Percentiles rank a stretch among this genome's conserved stretches.
Conservation (phyloP, 257 asterid species). For the Knoxia roxburghii region DNA sequence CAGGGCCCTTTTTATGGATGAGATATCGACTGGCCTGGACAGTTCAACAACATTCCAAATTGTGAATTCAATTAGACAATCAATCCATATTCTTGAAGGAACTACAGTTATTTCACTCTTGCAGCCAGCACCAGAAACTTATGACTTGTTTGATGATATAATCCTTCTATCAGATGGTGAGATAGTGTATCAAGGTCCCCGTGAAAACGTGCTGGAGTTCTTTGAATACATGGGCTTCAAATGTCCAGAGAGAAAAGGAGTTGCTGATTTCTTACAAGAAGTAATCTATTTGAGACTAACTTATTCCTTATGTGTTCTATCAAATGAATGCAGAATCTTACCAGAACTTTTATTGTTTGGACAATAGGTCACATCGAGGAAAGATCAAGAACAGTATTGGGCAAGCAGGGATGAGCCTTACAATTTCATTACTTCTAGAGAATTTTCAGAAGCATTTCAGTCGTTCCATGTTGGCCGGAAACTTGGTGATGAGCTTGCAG, state of each 20-base stretch:
- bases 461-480: constrained; percentile 21
- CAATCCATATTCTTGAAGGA: constrained; percentile 55
- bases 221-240: constrained; percentile 67
- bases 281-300: neutral
- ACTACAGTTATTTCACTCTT: constrained; percentile 77
- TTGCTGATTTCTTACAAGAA: constrained; percentile 61
- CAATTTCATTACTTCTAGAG: constrained; percentile 12
- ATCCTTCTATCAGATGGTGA: constrained; percentile 82
- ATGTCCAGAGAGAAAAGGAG: constrained; percentile 78
- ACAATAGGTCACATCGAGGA: constrained; percentile 24
- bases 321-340: neutral
- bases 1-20: constrained; percentile 81
- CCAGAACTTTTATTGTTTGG: neutral
- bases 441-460: constrained; percentile 24
- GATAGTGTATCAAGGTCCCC: constrained; percentile 81
- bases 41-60: constrained; percentile 88
- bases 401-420: constrained; percentile 18
- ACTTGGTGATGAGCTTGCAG: constrained; percentile 21
- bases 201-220: constrained; percentile 55
- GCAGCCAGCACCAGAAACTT: constrained; percentile 95
- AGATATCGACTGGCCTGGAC: constrained; percentile 87
- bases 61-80: constrained; percentile 61
- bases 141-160: constrained; percentile 72
- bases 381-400: constrained; percentile 28
- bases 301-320: neutral